phyloP scores from a whole-genome alignment of 1,284 basidiomycete species.

The Flammula alnicola region DNA sequence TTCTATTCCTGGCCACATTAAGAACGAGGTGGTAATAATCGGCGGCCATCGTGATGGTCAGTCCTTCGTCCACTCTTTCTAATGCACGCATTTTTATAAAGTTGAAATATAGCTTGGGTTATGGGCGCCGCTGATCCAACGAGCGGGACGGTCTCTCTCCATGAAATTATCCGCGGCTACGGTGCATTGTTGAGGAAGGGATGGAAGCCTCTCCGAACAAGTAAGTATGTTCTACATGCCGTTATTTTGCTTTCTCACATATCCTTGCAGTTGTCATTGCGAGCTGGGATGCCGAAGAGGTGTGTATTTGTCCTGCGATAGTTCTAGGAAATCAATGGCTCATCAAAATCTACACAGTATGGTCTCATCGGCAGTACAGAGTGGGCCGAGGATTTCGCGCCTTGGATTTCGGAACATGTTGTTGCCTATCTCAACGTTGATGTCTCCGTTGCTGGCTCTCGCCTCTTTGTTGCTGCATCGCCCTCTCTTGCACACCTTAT shows the following conservation, averaged over 20 bases:
- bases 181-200: slow-evolving; percentile 74
- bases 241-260: neutral
- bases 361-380: slow-evolving; percentile 89
- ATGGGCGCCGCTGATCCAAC: slow-evolving; percentile 87
- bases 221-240: slow-evolving; percentile 26
- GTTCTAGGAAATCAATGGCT: neutral
- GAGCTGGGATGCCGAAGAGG: slow-evolving; percentile 94
- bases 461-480: slow-evolving; percentile 58
- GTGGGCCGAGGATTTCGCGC: slow-evolving; percentile 87
- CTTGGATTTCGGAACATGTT: slow-evolving; percentile 78
- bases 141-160: slow-evolving; percentile 85
- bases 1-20: slow-evolving; percentile 86
- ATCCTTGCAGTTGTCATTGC: slow-evolving; percentile 68
- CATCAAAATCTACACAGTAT: slow-evolving; percentile 52
- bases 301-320: slow-evolving; percentile 31
- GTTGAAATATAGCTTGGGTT: slow-evolving; percentile 47
- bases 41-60: slow-evolving; percentile 88
- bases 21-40: slow-evolving; percentile 84
- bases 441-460: slow-evolving; percentile 70
- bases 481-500: slow-evolving; percentile 85
- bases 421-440: slow-evolving; percentile 91
- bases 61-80: slow-evolving; percentile 18
- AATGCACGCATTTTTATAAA: neutral
- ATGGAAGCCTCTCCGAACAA: slow-evolving; percentile 90
- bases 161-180: slow-evolving; percentile 85